Percentiles rank a stretch among this genome's conserved stretches.
These are phyloP conservation scores for Eucalyptus melliodora DNA, from an alignment of 345 rosid species.

Conservation along the genomic window DNA sequence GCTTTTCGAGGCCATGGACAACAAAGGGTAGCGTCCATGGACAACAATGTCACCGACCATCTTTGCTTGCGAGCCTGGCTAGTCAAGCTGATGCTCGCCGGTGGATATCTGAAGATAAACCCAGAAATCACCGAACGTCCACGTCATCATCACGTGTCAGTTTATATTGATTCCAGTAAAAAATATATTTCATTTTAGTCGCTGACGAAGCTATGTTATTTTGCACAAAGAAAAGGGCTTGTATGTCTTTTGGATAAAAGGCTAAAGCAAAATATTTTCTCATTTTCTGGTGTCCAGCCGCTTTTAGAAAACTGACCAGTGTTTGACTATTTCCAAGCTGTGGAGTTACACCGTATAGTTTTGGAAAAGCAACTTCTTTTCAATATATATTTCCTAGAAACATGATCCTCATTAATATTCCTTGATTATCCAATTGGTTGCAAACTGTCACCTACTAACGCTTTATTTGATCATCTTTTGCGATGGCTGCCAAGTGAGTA, in stretches of 20 bases:
- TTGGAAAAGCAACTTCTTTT: neutral
- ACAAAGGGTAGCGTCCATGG: no score
- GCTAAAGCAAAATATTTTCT: neutral
- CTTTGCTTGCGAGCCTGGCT: no score
- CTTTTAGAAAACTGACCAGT: neutral
- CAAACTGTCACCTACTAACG: no score
- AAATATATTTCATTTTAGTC: neutral
- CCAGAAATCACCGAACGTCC: no score
- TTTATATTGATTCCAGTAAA: no score
- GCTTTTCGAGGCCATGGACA: no score
- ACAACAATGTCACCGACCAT: no score
- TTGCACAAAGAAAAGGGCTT: neutral
- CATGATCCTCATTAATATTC: neutral
- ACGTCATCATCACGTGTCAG: no score
- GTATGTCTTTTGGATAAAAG: neutral
- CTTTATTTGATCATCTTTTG: neutral
- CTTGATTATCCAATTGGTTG: neutral
- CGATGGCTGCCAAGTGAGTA: neutral
- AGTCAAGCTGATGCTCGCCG: no score
- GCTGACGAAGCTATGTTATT: neutral
- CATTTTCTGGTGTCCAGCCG: neutral
- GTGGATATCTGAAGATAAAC: no score
- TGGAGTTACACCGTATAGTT: neutral
- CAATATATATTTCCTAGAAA: no score
- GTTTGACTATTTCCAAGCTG: neutral